Evolutionary conservation across 331 rosid species (phyloP).

Genomic region (Arachis monticola): DNA sequence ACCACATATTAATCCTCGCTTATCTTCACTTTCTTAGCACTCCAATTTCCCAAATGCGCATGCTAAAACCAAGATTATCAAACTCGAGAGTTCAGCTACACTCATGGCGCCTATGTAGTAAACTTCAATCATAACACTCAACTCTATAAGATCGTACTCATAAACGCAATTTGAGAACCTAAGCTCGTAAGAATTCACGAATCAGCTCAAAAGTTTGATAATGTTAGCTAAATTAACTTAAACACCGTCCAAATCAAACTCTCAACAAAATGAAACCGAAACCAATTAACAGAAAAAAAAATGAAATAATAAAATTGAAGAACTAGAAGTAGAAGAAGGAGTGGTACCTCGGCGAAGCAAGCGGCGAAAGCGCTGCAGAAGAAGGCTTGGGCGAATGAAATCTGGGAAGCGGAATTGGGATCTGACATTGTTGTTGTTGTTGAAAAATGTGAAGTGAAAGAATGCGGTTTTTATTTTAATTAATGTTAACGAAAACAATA

Average conservation of each 20-base stretch:
- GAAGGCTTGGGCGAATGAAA: conserved; percentile 72
- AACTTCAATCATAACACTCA: no score
- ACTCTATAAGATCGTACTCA: no score
- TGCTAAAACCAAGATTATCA: neutral
- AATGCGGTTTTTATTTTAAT: neutral
- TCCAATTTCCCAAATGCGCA: neutral
- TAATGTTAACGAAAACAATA: neutral
- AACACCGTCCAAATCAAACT: neutral
- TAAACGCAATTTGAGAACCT: no score
- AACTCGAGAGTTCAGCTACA: no score
- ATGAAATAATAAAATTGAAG: neutral
- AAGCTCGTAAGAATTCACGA: no score
- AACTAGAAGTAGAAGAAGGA: neutral
- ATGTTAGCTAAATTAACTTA: no score
- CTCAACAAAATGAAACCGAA: neutral
- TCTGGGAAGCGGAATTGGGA: conserved; percentile 68
- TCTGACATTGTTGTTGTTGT: conserved; percentile 60
- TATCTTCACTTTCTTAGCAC: neutral
- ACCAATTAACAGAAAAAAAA: neutral
- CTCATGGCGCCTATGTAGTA: no score
- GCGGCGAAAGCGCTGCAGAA: conserved; percentile 96
- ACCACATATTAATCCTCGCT: neutral
- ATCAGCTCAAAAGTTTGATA: no score
- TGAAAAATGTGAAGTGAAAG: neutral
- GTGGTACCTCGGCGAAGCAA: conserved; percentile 86